These are phyloP conservation scores for Saccharum spontaneum DNA, from an alignment of 176 grass and related monocot genomes.

Conservation along the genomic window DNA sequence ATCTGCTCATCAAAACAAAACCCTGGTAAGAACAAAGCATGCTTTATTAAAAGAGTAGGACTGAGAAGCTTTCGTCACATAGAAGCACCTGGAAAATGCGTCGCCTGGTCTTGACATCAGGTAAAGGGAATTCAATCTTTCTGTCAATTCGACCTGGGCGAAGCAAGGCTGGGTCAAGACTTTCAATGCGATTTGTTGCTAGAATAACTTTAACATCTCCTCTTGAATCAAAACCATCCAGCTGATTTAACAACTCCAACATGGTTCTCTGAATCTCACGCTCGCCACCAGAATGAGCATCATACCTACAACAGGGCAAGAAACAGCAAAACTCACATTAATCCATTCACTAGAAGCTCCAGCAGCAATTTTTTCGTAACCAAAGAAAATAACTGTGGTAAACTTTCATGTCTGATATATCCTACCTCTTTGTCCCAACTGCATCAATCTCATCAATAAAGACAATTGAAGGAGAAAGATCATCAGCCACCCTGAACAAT, in stretches of 20 bases:
- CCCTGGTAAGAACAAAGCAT: slow-evolving; percentile 9
- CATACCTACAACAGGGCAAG: slow-evolving; percentile 48
- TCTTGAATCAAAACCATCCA: slow-evolving; percentile 89
- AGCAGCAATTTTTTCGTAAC: neutral
- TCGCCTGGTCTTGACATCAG: slow-evolving; percentile 77
- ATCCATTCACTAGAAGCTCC: neutral
- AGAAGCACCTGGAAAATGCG: slow-evolving; percentile 69
- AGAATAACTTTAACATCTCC: slow-evolving; percentile 92
- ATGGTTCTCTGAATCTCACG: slow-evolving; percentile 87
- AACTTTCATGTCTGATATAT: slow-evolving; percentile 1
- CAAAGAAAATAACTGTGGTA: slow-evolving; percentile 17
- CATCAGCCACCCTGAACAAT: slow-evolving; percentile 84
- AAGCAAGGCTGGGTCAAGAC: slow-evolving; percentile 78
- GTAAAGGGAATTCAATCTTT: slow-evolving; percentile 85
- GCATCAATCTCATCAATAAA: slow-evolving; percentile 95
- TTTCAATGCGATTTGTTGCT: slow-evolving; percentile 81
- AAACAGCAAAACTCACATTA: slow-evolving; percentile 12
- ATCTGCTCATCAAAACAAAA: slow-evolving; percentile 42
- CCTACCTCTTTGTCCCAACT: slow-evolving; percentile 85
- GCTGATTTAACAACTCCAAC: slow-evolving; percentile 84
- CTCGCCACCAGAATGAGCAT: slow-evolving; percentile 86
- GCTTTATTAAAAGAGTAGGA: neutral
- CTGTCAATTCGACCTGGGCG: slow-evolving; percentile 78
- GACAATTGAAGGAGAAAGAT: slow-evolving; percentile 82
- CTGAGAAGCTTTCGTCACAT: neutral